Evolutionary conservation across 345 rosid species (phyloP), one percentile per base, ranked within the genome.

Genomic region (Brassica nigra): DNA sequence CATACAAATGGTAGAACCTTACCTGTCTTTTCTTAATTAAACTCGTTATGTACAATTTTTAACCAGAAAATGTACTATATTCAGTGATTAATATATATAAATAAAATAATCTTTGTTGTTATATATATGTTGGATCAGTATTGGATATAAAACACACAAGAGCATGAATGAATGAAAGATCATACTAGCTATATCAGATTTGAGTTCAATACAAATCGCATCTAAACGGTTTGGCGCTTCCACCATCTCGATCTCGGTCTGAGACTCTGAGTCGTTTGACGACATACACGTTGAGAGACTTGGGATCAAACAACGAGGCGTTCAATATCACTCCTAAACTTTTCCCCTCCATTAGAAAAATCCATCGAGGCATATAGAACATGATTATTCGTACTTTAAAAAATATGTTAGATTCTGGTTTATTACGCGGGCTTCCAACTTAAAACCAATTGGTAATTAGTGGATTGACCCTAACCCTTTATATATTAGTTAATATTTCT

Each of bases 231-330:
- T 76, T 68, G 74, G 68, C 15, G 34, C 62, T 16, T 42, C 27
- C n/a, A 34, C 15, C 65, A 54, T 34, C 39, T 33, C 42, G 42
- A 37, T 37, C 15, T 68, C 29, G 15, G 23, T 44, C 59, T 68
- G 80, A 29, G 62, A 61, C 49, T 44, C 59, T 68, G 80, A 29
- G 52, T 68, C 49, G 62, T 68, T 59, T 68, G 34, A 36, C 66
- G 6, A 11, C 54, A 68, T 61, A 39, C 12, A 33, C 27, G 33
- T 8, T 58, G 28, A 11, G 79, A 23, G 79, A 11, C 4, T 44
- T 11, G 54, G n/a, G 68, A 68, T 73, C 73, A 68, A 68, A 76
- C 61, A 29, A 10, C 2, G 58, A 75, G 31, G 31, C 63, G n/a
- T 58, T 23, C 62, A 20, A 42, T 42, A 42, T 57, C 20, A 7